phyloP scores from a whole-genome alignment of 2,329 filamentous ascomycete genomes.

The Colletotrichum camelliae region DNA sequence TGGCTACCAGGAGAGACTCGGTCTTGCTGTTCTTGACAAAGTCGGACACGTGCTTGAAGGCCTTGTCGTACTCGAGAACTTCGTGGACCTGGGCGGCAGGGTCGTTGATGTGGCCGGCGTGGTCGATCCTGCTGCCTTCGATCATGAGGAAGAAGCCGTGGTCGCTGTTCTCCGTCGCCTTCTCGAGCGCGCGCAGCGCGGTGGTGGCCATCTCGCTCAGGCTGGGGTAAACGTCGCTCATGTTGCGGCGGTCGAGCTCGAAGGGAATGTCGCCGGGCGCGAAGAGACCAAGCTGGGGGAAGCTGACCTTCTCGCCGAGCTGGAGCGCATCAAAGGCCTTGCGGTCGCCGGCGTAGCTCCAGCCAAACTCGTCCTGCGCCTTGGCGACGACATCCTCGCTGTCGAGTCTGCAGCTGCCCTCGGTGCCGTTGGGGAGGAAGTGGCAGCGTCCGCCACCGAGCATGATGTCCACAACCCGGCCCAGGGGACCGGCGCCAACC shows the following conservation, averaged over 20 bases:
- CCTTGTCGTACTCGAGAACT: conserved; percentile 91
- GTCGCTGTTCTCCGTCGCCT: conserved; percentile 82
- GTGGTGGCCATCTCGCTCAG: conserved; percentile 90
- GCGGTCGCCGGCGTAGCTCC: conserved; percentile 77
- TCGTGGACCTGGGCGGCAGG: conserved; percentile 87
- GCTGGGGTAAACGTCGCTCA: conserved; percentile 83
- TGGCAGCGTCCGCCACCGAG: conserved; percentile 92
- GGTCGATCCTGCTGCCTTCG: conserved; percentile 94
- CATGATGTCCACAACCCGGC: conserved; percentile 88
- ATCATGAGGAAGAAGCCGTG: conserved; percentile 99
- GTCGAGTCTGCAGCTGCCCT: conserved; percentile 83
- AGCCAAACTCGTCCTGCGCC: conserved; percentile 78
- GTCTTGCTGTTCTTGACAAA: conserved; percentile 79
- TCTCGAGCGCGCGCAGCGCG: conserved; percentile 78
- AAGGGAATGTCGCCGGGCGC: conserved; percentile 86
- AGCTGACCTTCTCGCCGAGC: conserved; percentile 68
- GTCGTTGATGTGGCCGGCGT: conserved; percentile 88
- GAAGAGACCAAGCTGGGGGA: conserved; percentile 88
- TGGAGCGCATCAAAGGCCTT: conserved; percentile 77
- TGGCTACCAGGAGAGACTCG: conserved; percentile 83
- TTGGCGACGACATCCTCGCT: conserved; percentile 75
- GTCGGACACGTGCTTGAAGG: conserved; percentile 82
- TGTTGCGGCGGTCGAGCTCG: conserved; percentile 85
- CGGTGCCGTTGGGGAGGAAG: conserved; percentile 83
- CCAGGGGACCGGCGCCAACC: conserved; percentile 85